A percentile compares a stretch with the other conserved stretches of the same genome.
Evolutionary conservation across 1,139 yeast species (phyloP).

Genomic region (Candida sp.): DNA sequence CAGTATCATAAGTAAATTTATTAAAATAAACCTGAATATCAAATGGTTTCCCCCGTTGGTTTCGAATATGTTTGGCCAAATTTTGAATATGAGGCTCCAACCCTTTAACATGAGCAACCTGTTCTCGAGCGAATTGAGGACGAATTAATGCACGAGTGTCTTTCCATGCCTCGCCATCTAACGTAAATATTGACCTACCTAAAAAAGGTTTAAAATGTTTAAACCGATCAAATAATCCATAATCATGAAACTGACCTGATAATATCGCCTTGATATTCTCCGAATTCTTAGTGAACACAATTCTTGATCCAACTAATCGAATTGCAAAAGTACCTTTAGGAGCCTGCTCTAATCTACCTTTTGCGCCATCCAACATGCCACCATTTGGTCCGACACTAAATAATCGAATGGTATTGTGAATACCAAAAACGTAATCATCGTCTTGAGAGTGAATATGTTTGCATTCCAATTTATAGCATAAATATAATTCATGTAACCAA

Average conservation of each 20-base stretch:
- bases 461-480: background rate
- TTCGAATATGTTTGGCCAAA: constrained; percentile 26
- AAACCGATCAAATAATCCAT: constrained; percentile 42
- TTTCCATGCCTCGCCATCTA: constrained; percentile 52
- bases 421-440: background rate
- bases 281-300: constrained; percentile 17
- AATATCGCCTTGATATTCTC: constrained; percentile 28
- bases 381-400: background rate
- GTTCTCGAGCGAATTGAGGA: constrained; percentile 52
- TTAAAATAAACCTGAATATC: constrained; percentile 32
- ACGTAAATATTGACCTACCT: constrained; percentile 54
- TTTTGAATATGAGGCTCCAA: constrained; percentile 39
- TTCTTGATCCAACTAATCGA: constrained; percentile 15
- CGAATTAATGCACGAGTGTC: constrained; percentile 50
- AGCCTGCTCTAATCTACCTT: background rate
- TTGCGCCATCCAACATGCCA: background rate
- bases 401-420: background rate
- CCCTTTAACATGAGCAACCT: constrained; percentile 42
- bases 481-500: background rate
- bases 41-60: constrained; percentile 17
- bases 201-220: constrained; percentile 34
- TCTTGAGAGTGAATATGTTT: background rate
- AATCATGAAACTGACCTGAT: constrained; percentile 41
- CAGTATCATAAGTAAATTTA: constrained; percentile 33
- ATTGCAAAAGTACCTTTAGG: constrained; percentile 13